phyloP scores from a whole-genome alignment of 495 filamentous ascomycete species.

The Usnea hakonensis region DNA sequence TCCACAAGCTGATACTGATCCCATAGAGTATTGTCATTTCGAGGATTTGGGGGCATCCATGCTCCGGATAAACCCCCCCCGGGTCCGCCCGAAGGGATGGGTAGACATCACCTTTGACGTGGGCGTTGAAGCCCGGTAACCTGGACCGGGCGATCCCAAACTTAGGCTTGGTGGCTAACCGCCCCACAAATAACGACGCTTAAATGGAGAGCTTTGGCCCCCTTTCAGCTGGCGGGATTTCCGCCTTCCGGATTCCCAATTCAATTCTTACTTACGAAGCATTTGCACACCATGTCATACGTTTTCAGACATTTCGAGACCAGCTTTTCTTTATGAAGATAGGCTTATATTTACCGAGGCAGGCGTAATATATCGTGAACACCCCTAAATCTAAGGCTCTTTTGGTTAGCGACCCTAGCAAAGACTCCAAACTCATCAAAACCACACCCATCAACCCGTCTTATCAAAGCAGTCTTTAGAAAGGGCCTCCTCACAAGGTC shows the following conservation, averaged over 20 bases:
- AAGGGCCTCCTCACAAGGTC: no score
- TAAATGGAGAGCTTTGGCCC: not conserved
- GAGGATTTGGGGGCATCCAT: not conserved
- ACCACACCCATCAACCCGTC: no score
- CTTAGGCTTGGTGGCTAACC: not conserved
- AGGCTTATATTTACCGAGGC: not conserved
- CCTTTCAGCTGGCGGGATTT: not conserved
- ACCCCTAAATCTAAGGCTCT: no score
- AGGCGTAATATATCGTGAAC: no score
- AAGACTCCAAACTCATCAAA: no score
- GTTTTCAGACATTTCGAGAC: not conserved
- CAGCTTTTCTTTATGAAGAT: not conserved
- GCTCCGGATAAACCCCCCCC: not conserved
- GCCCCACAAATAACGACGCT: not conserved
- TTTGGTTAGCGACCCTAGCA: no score
- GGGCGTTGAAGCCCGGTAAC: not conserved
- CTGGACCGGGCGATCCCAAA: not conserved
- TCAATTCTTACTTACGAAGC: no score
- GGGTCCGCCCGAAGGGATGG: not conserved
- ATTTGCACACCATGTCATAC: no score
- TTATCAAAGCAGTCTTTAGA: no score
- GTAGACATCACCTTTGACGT: not conserved
- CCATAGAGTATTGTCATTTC: no score
- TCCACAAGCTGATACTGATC: not conserved
- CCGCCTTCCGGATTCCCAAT: no score